Evolutionary conservation across 2,329 filamentous ascomycete genomes (phyloP), one percentile per base, ranked within the genome.

Genomic region (Cadophora malorum): DNA sequence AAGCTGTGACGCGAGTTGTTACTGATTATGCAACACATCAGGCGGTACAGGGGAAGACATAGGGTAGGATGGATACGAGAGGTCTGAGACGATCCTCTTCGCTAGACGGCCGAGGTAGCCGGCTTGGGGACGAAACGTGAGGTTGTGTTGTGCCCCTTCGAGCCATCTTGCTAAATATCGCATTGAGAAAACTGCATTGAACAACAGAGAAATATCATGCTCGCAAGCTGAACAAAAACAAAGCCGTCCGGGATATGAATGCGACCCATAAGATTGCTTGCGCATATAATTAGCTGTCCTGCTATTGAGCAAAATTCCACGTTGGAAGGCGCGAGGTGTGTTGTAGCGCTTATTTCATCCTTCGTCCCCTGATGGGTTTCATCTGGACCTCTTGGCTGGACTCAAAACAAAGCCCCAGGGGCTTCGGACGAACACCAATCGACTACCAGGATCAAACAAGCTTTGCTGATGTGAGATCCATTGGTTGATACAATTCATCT

Each of bases 71-170:
- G 25, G 58, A 67, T 65, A 63, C 31, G 41, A 62, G 21, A 53
- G 56, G 67, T 69, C 67, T 72, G 70, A 67, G 58, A 69, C 63
- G 56, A 67, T 67, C 50, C 63, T 61, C 60, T 58, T 63, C 63
- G 67, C 63, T 68, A 66, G 35, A 47, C 63, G 65, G 64, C 64
- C 38, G 12, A 56, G 19, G 28, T 21, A 60, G n/a, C 63, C 63
- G 64, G 55, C 58, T 56, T 62, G 64, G 64, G 64, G 63, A 61
- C 56, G 38, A 69, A 58, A 56, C 60, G 16, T 53, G 62, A 55
- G 47, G 56, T 55, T 49, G 35, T 59, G 49, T 55, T 49, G 25
- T 59, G 53, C 25, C 45, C 50, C 45, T 31, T 33, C 4, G 35
- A 19, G 21, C 19, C 12, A 25, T 25, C 61, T 63, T 28, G 61